phyloP scores from a whole-genome alignment of 1,284 basidiomycete genomes.

The Phlebopus sp. region DNA sequence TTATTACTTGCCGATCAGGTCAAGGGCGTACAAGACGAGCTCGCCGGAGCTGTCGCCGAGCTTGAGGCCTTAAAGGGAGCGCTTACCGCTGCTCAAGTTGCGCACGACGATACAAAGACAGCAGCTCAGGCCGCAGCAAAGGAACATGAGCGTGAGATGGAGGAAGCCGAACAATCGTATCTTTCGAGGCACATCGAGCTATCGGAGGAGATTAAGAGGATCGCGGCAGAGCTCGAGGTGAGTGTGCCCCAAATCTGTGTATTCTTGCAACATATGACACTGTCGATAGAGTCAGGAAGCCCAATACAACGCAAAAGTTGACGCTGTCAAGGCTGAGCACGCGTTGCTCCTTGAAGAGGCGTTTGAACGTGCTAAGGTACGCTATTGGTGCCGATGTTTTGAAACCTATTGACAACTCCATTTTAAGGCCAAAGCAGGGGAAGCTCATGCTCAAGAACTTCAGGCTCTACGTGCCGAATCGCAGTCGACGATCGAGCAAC shows the following conservation, averaged over 20 bases:
- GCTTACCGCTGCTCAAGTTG: conserved; percentile 41
- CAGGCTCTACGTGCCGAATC: conserved; percentile 66
- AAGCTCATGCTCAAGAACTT: conserved; percentile 66
- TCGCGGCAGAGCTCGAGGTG: conserved; percentile 65
- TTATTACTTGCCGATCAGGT: conserved; percentile 48
- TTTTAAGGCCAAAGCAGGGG: conserved; percentile 61
- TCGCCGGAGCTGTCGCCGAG: conserved; percentile 43
- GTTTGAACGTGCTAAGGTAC: conserved; percentile 74
- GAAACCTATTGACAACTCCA: conserved; percentile 7
- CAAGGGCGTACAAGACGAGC: conserved; percentile 43
- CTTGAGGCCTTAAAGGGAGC: conserved; percentile 47
- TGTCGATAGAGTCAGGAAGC: conserved; percentile 59
- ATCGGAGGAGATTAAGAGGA: conserved; percentile 52
- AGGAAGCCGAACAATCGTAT: conserved; percentile 48
- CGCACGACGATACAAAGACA: conserved; percentile 49
- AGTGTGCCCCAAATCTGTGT: conserved; percentile 12
- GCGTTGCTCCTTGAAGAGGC: conserved; percentile 61
- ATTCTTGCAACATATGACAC: background rate
- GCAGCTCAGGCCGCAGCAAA: conserved; percentile 44
- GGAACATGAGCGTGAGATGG: conserved; percentile 46
- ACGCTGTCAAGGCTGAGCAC: conserved; percentile 65
- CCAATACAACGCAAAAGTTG: conserved; percentile 64
- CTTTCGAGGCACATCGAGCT: conserved; percentile 53
- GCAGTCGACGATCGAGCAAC: conserved; percentile 62
- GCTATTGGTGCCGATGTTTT: conserved; percentile 11